These are phyloP conservation scores for Alnus glutinosa DNA, from an alignment of 306 rosid species.

Conservation along the genomic window DNA sequence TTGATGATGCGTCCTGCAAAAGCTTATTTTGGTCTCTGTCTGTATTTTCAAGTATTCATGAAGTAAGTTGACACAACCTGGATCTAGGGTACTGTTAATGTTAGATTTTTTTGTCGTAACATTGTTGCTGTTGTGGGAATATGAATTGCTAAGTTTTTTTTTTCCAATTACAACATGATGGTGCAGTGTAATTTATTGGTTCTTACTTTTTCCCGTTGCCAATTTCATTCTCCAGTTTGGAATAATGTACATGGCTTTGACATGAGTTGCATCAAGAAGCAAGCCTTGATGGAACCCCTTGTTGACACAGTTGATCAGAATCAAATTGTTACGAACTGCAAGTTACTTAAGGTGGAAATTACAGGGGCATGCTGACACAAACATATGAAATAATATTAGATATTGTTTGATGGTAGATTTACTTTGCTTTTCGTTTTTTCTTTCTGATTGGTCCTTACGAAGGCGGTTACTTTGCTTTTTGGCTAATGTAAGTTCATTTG, in stretches of 20 bases:
- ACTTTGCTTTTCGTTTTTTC: too few relatives aligned
- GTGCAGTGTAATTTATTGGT: background rate
- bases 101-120: constrained; percentile 5
- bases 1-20: background rate
- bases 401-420: too few relatives aligned
- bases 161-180: background rate
- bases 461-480: too few relatives aligned
- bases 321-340: too few relatives aligned
- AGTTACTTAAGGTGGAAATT: too few relatives aligned
- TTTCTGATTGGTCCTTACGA: too few relatives aligned
- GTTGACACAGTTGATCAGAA: too few relatives aligned
- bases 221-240: constrained; percentile 70
- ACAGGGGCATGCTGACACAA: too few relatives aligned
- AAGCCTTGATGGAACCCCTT: too few relatives aligned
- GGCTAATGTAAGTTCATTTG: too few relatives aligned
- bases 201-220: background rate
- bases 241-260: constrained; percentile 86
- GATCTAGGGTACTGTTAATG: constrained; percentile 26
- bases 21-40: constrained; percentile 15
- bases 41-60: constrained; percentile 90
- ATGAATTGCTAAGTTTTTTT: background rate
- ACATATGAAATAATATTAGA: too few relatives aligned
- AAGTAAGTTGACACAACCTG: constrained; percentile 61
- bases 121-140: constrained; percentile 2
- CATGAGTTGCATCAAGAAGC: constrained; percentile 99